Conservation (phyloP, 139 green algal genomes). For the Haematococcus sp. region DNA sequence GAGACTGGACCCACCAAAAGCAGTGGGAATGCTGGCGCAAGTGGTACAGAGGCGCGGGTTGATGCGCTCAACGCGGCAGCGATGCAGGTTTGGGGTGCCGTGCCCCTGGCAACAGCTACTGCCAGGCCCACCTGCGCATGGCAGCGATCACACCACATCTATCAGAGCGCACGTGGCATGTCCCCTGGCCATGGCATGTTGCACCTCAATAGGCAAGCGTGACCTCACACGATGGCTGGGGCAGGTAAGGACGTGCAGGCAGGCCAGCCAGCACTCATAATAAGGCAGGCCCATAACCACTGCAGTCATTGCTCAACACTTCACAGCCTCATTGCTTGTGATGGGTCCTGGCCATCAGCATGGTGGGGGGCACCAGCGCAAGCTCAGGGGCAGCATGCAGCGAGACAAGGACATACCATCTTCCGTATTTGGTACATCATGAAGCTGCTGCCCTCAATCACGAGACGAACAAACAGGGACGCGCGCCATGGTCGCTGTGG, state of each 20-base stretch:
- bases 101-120: constrained; percentile 10
- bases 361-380: not conserved
- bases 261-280: too few species aligned
- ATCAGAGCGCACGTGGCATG: too few species aligned
- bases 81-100: not conserved
- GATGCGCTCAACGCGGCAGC: not conserved
- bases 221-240: too few species aligned
- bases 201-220: too few species aligned
- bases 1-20: not conserved
- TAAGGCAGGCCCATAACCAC: too few species aligned
- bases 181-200: too few species aligned
- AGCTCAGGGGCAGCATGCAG: not conserved
- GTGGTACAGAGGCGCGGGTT: not conserved
- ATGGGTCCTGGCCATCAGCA: too few species aligned
- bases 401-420: constrained; percentile 5
- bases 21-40: not conserved
- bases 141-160: too few species aligned
- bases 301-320: too few species aligned
- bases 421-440: constrained; percentile 26
- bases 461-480: not conserved
- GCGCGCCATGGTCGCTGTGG: too few species aligned
- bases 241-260: too few species aligned
- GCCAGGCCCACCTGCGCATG: constrained; percentile 14
- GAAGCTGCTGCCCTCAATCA: constrained; percentile 19
- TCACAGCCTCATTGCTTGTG: too few species aligned